These are phyloP conservation scores for Debaryomyces coudertii DNA, from an alignment of 1,139 yeast species.

Conservation along the genomic window DNA sequence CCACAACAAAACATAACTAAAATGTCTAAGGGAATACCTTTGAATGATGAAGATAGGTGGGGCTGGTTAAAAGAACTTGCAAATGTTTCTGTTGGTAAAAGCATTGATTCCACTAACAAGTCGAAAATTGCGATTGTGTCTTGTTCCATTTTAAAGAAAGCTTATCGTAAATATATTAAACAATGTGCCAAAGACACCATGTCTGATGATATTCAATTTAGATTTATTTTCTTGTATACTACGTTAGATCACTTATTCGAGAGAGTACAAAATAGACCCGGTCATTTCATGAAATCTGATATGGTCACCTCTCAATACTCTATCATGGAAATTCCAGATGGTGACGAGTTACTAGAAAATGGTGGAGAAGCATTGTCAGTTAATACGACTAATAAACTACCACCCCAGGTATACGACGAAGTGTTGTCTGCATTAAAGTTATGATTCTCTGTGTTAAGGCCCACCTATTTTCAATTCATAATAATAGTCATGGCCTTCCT, in stretches of 20 bases:
- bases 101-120: constrained; percentile 31
- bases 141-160: constrained; percentile 80
- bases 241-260: constrained; percentile 58
- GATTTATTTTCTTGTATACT: constrained; percentile 70
- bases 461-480: no score
- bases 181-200: constrained; percentile 24
- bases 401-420: constrained; percentile 32
- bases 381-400: constrained; percentile 46
- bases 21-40: constrained; percentile 79
- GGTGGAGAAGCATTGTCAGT: constrained; percentile 43
- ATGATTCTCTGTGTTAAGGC: neutral
- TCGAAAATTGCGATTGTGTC: constrained; percentile 57
- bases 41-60: constrained; percentile 89
- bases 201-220: constrained; percentile 44
- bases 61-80: constrained; percentile 74
- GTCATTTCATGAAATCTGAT: constrained; percentile 83
- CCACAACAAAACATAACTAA: constrained; percentile 74
- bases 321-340: constrained; percentile 70
- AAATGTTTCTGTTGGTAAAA: constrained; percentile 36
- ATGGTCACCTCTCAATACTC: constrained; percentile 82
- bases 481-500: no score
- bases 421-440: constrained; percentile 10
- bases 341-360: constrained; percentile 37
- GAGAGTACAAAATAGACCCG: constrained; percentile 63
- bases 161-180: constrained; percentile 65